Evolutionary conservation across 352 stramenopile species (phyloP).

Genomic region (Phytophthora vignae): DNA sequence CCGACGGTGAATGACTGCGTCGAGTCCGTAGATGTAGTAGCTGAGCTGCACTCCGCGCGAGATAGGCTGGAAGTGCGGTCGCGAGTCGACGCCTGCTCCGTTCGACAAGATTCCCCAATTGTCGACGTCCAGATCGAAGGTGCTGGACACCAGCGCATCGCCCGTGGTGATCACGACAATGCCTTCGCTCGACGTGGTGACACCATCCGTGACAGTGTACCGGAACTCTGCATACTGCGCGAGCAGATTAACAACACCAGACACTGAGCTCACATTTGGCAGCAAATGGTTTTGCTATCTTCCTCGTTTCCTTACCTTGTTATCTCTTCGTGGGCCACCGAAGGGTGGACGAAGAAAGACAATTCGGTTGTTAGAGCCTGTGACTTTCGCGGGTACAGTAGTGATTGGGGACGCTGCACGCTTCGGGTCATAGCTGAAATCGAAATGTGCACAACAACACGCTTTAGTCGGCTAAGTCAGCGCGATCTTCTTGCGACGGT

Average conservation of each 20-base stretch:
- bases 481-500: not conserved
- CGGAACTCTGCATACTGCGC: constrained; percentile 86
- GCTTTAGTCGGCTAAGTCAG: not conserved
- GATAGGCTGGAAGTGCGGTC: constrained; percentile 61
- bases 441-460: not conserved
- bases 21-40: constrained; percentile 90
- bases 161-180: constrained; percentile 83
- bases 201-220: constrained; percentile 85
- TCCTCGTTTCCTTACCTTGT: constrained; percentile 50
- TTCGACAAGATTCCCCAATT: constrained; percentile 85
- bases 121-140: constrained; percentile 83
- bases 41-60: constrained; percentile 79
- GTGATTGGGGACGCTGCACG: constrained; percentile 63
- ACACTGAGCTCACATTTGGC: not conserved
- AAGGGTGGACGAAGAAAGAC: constrained; percentile 84
- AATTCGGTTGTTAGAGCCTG: constrained; percentile 86
- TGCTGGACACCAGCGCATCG: constrained; percentile 80
- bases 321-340: constrained; percentile 58
- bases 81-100: constrained; percentile 33
- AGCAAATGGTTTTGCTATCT: not conserved
- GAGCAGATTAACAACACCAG: not conserved
- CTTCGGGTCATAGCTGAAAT: constrained; percentile 85
- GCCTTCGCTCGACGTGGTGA: constrained; percentile 66
- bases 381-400: constrained; percentile 64
- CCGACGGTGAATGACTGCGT: constrained; percentile 70